phyloP scores from a whole-genome alignment of 495 filamentous ascomycete species.

The Ramalina intermedia region DNA sequence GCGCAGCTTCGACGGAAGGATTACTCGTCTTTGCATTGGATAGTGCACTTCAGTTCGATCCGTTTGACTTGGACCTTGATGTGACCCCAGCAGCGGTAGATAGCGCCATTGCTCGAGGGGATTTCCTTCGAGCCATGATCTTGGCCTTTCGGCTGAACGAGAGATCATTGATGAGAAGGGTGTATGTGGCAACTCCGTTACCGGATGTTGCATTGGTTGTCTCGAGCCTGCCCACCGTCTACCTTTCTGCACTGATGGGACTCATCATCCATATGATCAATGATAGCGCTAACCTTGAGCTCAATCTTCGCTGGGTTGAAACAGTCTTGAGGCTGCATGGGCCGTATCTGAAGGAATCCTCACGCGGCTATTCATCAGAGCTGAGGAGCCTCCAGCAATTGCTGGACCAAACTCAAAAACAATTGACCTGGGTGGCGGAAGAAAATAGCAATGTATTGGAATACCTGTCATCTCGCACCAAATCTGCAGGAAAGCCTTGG shows the following conservation, averaged over 20 bases:
- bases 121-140: constrained; percentile 81
- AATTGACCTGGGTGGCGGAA: constrained; percentile 61
- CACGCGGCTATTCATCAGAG: constrained; percentile 62
- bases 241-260: constrained; percentile 64
- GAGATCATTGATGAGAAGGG: constrained; percentile 54
- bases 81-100: constrained; percentile 77
- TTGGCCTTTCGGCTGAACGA: constrained; percentile 96
- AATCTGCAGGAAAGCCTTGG: constrained; percentile 9
- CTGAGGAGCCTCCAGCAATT: constrained; percentile 64
- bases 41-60: constrained; percentile 68
- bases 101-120: constrained; percentile 53
- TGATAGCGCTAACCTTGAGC: constrained; percentile 82
- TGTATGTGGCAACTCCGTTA: constrained; percentile 72
- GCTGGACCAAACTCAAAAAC: constrained; percentile 59
- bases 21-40: constrained; percentile 86
- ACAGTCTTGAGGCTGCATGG: constrained; percentile 72
- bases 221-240: constrained; percentile 66
- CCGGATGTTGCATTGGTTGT: constrained; percentile 66
- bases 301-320: constrained; percentile 85
- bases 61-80: constrained; percentile 85
- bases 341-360: constrained; percentile 64
- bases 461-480: constrained; percentile 45
- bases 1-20: constrained; percentile 88
- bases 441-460: constrained; percentile 77
- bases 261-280: constrained; percentile 82